Percentiles rank a stretch among this genome's conserved stretches.
phyloP scores from a whole-genome alignment of 2,329 filamentous ascomycete species.

The Decorospora gaudefroyi region DNA sequence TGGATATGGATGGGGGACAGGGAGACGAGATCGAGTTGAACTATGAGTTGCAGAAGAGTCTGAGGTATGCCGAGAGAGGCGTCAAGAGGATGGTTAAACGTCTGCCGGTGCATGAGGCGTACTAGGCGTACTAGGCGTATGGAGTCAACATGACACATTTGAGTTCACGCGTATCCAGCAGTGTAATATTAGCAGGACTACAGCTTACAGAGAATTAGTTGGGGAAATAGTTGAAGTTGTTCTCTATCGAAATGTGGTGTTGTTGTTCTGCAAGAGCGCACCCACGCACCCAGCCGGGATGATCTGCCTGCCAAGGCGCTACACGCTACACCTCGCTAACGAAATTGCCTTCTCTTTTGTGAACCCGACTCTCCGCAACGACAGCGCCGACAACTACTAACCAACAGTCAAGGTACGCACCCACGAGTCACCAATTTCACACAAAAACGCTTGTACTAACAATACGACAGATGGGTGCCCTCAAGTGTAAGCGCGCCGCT shows the following conservation, averaged over 20 bases:
- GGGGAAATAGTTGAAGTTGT: too few relatives aligned
- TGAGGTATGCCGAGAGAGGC: conserved; percentile 39
- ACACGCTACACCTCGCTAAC: conserved; percentile 1
- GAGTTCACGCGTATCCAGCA: too few relatives aligned
- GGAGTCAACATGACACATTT: too few relatives aligned
- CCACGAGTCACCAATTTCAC: conserved; percentile 1
- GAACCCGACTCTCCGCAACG: conserved; percentile 22
- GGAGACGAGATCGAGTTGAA: conserved; percentile 17
- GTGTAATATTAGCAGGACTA: too few relatives aligned
- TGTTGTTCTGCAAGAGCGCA: too few relatives aligned
- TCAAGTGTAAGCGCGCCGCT: conserved; percentile 67
- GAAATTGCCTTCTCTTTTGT: conserved; percentile 14
- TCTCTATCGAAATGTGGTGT: too few relatives aligned
- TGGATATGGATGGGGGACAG: conserved; percentile 12
- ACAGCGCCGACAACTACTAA: conserved; percentile 42
- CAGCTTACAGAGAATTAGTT: too few relatives aligned
- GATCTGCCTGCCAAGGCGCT: too few relatives aligned
- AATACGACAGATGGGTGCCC: conserved; percentile 83
- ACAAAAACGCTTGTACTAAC: conserved; percentile 25
- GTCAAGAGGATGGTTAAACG: conserved; percentile 43
- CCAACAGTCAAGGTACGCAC: conserved; percentile 45
- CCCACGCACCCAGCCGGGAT: too few relatives aligned
- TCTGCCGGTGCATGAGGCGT: conserved; percentile 23
- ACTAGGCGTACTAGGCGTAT: too few relatives aligned
- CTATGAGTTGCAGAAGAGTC: conserved; percentile 29